Evolutionary conservation across 352 stramenopile species (phyloP), one percentile per base, ranked within the genome.

Genomic region (Phytophthora palmivora): DNA sequence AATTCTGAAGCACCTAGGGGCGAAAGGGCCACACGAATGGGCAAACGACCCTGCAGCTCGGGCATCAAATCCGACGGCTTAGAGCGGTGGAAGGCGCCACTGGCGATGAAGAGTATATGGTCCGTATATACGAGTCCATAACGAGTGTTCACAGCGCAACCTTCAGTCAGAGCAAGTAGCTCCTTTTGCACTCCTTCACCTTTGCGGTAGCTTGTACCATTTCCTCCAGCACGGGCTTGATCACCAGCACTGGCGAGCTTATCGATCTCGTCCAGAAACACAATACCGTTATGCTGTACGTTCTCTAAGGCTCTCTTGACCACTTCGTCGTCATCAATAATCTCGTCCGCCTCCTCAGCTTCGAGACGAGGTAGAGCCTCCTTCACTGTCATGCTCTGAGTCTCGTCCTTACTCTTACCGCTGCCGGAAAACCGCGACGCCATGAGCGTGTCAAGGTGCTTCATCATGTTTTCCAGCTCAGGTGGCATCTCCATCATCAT

Each of bases 211-310:
- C 80, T 97, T 22, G 92, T 92, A 58, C 98, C 95, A 18, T 42
- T 57, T 44, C 61, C 66, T 47, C 60, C 60, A n/a, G 91, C 81
- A 11, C 81, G 82, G 47, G 88, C 82, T 46, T 98, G 94, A 47
- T 92, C 86, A 1, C 67, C 67, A 21, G 85, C 75, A 38, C 82
- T 94, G 37, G 97, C 97, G 44, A 99, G 96, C 78, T 99, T 99
- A 78, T 99, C 97, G 49, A 99, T 99, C 74, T 99, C 98, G 79
- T 99, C 98, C 54, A 99, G 97, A 67, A 99, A 99, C 21, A 99
- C 96, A 73, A 99, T 99, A 21, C 98, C 98, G 60, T 96, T 97
- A 76, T 99, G 89, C 77, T 99, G 96, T 41, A 98, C 97, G 53
- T 88, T 90, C 54, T 92, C 82, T 39, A 94, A 64, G 4, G 85